Evolutionary conservation across 2,329 filamentous ascomycete genomes (phyloP).

Genomic region (Stachybotrys echinatus): DNA sequence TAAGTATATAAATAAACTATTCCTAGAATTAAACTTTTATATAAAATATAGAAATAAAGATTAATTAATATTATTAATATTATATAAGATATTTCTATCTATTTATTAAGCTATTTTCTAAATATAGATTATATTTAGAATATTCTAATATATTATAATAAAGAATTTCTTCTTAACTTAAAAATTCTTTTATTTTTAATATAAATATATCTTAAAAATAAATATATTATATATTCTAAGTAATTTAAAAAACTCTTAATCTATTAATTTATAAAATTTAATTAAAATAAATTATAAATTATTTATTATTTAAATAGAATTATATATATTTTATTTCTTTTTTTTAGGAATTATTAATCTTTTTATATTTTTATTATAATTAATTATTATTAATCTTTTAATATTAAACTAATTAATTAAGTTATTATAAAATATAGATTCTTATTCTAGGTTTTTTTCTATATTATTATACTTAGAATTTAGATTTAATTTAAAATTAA

Average conservation of each 20-base stretch:
- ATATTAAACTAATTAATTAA: not conserved
- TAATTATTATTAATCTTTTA: not conserved
- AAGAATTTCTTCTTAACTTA: too few species aligned
- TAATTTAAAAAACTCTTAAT: not conserved
- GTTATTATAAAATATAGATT: not conserved
- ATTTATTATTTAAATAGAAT: not conserved
- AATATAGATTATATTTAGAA: not conserved
- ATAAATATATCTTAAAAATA: not conserved
- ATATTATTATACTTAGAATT: not conserved
- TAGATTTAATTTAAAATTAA: not conserved
- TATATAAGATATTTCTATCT: not conserved
- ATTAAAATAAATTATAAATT: not conserved
- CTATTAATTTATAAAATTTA: not conserved
- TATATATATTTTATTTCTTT: not conserved
- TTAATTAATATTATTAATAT: too few species aligned
- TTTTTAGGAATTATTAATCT: not conserved
- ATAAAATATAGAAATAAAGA: not conserved
- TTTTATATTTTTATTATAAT: not conserved
- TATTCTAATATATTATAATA: too few species aligned
- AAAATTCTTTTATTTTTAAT: too few species aligned
- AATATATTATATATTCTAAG: not conserved
- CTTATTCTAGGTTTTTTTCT: not conserved
- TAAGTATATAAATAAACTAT: not conserved
- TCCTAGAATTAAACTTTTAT: not conserved
- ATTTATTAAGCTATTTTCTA: not conserved